phyloP scores from a whole-genome alignment of 805 yeast species.

The Diddensiella caesifluorescens region DNA sequence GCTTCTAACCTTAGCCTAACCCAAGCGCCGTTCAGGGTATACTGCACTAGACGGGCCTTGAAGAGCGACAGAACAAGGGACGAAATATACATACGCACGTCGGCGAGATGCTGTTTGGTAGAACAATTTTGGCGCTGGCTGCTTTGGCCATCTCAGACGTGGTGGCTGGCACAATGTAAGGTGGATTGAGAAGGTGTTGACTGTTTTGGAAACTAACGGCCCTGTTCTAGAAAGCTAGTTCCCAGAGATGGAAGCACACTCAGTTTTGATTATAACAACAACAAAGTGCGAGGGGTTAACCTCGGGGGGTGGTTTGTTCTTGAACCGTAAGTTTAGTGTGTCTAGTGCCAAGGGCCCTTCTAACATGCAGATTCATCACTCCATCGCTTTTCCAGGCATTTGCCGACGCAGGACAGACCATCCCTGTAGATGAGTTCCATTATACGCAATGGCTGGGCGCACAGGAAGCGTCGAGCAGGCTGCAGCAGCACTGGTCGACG shows the following conservation, averaged over 20 bases:
- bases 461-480: constrained; percentile 45
- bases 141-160: too few species aligned
- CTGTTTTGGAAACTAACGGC: too few species aligned
- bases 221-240: constrained; percentile 1
- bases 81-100: too few species aligned
- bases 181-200: too few species aligned
- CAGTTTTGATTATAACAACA: constrained; percentile 20
- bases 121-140: too few species aligned
- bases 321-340: constrained; percentile 46
- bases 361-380: constrained; percentile 47
- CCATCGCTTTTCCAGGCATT: constrained; percentile 65
- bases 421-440: constrained; percentile 83
- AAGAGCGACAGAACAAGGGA: too few species aligned
- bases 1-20: too few species aligned
- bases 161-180: too few species aligned
- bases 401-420: constrained; percentile 38
- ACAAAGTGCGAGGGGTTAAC: constrained; percentile 47
- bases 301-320: constrained; percentile 88
- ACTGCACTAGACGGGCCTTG: too few species aligned
- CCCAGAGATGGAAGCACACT: not conserved
- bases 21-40: too few species aligned
- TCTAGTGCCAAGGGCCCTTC: not conserved
- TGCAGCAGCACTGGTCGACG: constrained; percentile 69
- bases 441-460: constrained; percentile 56
- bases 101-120: too few species aligned